phyloP scores from a whole-genome alignment of 2,329 filamentous ascomycete genomes.

The Neurospora crassa region DNA sequence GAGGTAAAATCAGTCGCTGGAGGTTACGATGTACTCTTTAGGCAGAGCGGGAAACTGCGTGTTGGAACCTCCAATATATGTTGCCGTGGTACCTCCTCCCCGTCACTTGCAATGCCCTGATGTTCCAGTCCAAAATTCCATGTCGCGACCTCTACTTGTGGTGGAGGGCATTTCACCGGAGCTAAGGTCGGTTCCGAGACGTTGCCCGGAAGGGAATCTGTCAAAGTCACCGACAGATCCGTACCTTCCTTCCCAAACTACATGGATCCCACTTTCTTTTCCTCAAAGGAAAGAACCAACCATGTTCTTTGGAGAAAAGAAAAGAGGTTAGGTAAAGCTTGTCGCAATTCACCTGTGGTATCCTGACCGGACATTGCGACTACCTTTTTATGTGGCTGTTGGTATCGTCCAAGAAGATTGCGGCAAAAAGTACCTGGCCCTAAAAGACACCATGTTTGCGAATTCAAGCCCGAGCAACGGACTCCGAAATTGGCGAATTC shows the following conservation, averaged over 20 bases:
- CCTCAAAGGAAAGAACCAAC: not conserved
- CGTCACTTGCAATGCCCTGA: not conserved
- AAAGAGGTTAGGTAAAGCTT: not conserved
- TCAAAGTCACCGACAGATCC: not conserved
- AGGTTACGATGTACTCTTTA: not conserved
- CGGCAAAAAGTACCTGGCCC: not conserved
- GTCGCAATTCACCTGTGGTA: no score
- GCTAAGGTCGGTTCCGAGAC: not conserved
- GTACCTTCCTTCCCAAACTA: not conserved
- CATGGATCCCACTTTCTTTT: not conserved
- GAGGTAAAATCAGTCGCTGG: no score
- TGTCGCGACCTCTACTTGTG: not conserved
- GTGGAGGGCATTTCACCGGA: not conserved
- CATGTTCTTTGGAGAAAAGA: not conserved
- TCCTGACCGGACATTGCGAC: not conserved
- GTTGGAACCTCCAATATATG: not conserved
- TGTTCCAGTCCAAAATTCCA: not conserved
- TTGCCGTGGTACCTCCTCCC: not conserved
- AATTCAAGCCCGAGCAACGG: not conserved
- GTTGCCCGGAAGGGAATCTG: not conserved
- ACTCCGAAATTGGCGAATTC: not conserved
- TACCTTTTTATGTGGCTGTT: not conserved
- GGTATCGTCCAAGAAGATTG: not conserved
- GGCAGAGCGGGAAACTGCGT: not conserved
- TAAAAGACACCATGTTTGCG: not conserved